These are phyloP conservation scores for Acanthochlamys bracteata DNA, from an alignment of 106 monocot species.

Conservation along the genomic window DNA sequence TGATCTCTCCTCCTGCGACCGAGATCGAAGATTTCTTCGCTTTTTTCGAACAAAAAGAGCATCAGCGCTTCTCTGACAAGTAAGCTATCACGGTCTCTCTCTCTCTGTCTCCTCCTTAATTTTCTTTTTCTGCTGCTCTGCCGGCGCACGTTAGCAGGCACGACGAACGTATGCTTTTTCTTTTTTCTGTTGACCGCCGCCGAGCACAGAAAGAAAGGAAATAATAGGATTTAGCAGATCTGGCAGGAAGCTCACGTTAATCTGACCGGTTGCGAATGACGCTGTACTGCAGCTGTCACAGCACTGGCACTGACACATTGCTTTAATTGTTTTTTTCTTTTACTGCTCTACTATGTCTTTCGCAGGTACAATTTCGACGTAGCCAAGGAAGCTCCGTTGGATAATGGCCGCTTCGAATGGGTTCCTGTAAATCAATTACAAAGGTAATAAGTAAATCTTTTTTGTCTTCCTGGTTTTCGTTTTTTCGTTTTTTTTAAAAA, in stretches of 20 bases:
- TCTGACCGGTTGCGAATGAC: too few relatives aligned
- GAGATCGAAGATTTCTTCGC: slow-evolving; percentile 83
- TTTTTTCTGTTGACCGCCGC: background rate
- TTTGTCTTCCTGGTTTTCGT: too few relatives aligned
- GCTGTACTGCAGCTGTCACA: too few relatives aligned
- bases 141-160: background rate
- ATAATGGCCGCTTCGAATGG: slow-evolving; percentile 85
- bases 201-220: too few relatives aligned
- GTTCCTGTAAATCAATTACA: slow-evolving; percentile 24
- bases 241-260: too few relatives aligned
- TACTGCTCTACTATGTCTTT: background rate
- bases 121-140: background rate
- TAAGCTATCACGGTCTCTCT: slow-evolving; percentile 16
- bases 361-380: slow-evolving; percentile 84
- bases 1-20: slow-evolving; percentile 24
- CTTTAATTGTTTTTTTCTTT: too few relatives aligned
- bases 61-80: slow-evolving; percentile 50
- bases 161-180: too few relatives aligned
- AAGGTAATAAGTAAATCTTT: background rate
- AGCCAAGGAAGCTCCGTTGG: slow-evolving; percentile 46
- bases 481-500: too few relatives aligned
- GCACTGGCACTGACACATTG: too few relatives aligned
- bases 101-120: too few relatives aligned
- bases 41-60: slow-evolving; percentile 30
- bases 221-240: too few relatives aligned